These are phyloP conservation scores for Pulicaria dysenterica DNA, from an alignment of 129 eudicot genomes.

Conservation along the genomic window DNA sequence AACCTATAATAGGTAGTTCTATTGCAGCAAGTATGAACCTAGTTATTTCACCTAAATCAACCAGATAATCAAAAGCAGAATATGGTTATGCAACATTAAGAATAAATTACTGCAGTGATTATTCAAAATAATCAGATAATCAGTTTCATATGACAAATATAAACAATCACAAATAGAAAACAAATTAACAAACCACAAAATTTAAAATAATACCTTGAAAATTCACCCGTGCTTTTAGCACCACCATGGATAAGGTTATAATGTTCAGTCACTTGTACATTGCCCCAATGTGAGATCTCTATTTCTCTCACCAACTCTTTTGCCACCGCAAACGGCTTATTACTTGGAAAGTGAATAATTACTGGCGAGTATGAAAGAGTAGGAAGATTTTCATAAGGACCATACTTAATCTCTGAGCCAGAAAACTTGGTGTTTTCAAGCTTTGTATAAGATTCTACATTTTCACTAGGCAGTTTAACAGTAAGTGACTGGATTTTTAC, in stretches of 20 bases:
- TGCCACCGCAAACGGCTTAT: constrained; percentile 74
- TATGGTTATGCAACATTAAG: background rate
- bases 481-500: constrained; percentile 73
- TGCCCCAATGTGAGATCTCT: constrained; percentile 99
- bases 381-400: constrained; percentile 83
- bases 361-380: constrained; percentile 64
- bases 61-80: background rate
- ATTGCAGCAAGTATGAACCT: constrained; percentile 2
- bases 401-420: constrained; percentile 90
- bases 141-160: background rate
- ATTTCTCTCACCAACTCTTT: constrained; percentile 88
- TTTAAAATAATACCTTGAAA: constrained; percentile 63
- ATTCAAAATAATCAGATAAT: background rate
- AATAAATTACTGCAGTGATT: background rate
- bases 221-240: constrained; percentile 82
- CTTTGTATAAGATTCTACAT: constrained; percentile 80
- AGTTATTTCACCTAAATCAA: too few relatives aligned
- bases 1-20: background rate
- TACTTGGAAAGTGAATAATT: constrained; percentile 66
- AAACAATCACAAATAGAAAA: constrained; percentile 1
- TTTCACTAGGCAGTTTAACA: constrained; percentile 69
- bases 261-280: constrained; percentile 92
- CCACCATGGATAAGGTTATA: constrained; percentile 84
- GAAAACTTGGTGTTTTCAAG: constrained; percentile 66
- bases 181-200: background rate